Conservation (phyloP, 106 monocot genomes). For the Dioscorea dumetorum region DNA sequence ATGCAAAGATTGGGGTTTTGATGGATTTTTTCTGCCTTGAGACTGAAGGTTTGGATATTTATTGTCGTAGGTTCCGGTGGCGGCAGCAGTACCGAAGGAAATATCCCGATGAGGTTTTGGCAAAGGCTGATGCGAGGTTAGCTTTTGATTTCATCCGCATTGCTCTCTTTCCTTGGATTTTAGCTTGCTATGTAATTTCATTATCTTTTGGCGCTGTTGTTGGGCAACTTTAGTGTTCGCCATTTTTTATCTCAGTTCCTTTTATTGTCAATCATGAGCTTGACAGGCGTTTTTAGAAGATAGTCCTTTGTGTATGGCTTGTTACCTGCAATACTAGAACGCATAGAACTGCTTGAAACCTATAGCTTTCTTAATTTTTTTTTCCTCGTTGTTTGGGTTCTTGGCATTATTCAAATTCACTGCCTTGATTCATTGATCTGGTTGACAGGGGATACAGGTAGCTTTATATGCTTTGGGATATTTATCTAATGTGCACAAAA, state of each 20-base stretch:
- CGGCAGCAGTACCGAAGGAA: constrained; percentile 52
- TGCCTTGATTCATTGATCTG: no score
- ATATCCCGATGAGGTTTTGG: constrained; percentile 61
- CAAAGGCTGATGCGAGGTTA: constrained; percentile 57
- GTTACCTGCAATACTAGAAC: no score
- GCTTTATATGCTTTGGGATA: no score
- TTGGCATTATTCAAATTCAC: no score
- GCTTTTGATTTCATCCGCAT: not conserved
- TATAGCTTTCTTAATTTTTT: no score
- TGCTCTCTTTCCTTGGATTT: not conserved
- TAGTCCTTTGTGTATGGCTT: no score
- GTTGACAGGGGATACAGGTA: no score
- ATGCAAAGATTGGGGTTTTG: not conserved
- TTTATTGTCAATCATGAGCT: not conserved
- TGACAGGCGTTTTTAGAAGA: no score
- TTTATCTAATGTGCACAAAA: no score
- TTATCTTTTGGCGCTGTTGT: not conserved
- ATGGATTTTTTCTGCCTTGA: not conserved
- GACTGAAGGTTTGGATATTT: not conserved
- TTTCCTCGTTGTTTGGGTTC: no score
- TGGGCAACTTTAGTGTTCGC: not conserved
- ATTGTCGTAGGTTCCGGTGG: constrained; percentile 66
- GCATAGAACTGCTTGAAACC: no score
- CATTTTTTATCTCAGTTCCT: not conserved
- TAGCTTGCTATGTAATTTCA: not conserved